Base-by-base conservation (phyloP, 2,329 filamentous ascomycete genomes). In the Nemania sp. region DNA sequence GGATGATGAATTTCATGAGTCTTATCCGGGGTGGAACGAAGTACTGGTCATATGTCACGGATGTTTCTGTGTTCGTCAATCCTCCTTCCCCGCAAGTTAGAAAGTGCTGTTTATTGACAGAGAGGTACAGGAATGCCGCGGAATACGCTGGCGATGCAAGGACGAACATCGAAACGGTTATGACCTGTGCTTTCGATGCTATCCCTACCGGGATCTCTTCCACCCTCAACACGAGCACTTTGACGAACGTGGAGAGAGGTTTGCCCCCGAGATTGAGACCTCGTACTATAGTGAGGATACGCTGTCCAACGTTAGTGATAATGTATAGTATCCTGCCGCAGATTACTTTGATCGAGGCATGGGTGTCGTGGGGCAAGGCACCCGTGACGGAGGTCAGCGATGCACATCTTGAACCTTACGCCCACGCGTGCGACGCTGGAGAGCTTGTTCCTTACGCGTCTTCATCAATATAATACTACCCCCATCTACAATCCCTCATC, bases 141-240 rank as follows among this genome's bases (percentile, higher is more conserved):
- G 51, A 2, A 9, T 54, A 54, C 29, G 51, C 25, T 54, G 40
- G 51, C 6, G 18, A 3, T 54, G 51, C 11, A 35, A 45, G 6
- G 40, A 21, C 5, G 40, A 54, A 7, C 25, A 29, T 29, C 51
- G 45, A 17, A 7, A 18, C n/a, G n/a, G 29, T 13, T 54, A n/a
- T 37, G 17, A 54, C 21, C 51, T 54, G 20, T 54, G 51, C 18
- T 54, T 54, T 25, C 25, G 40, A 54, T 54, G 51, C 35, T 46
- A 54, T 17, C 51, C 51, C 6, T 40, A 45, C 29, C 34, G 40
- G 13, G 40, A 45, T 21, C 20, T 54, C 20, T 12, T 54, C 17
- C 51, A 46, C 40, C 51, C 51, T 25, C 12, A 17, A 3, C 51
- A 54, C 18, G 51, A 35, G 20, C 25, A 54, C 17, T 45, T 54